These are phyloP conservation scores for Hypoxylon subgilvum DNA, from an alignment of 495 filamentous ascomycete genomes.

Conservation along the genomic window DNA sequence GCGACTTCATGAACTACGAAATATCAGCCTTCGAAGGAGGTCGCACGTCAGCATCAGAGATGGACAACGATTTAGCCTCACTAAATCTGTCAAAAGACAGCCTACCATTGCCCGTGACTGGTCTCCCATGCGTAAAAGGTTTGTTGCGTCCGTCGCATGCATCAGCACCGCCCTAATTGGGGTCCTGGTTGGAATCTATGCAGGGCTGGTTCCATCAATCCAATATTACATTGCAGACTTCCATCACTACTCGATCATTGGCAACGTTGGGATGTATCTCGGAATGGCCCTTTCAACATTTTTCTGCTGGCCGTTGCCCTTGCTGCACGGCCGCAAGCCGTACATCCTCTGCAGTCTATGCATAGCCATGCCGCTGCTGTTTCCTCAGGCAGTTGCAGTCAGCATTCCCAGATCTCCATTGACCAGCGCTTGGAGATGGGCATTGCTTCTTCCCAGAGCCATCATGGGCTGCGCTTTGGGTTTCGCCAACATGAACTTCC, in stretches of 20 bases:
- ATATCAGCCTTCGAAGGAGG: slow-evolving; percentile 46
- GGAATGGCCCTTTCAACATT: slow-evolving; percentile 71
- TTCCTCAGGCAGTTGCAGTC: slow-evolving; percentile 73
- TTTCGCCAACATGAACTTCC: slow-evolving; percentile 77
- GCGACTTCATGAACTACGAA: slow-evolving; percentile 33
- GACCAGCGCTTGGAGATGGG: slow-evolving; percentile 60
- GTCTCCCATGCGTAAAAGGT: slow-evolving; percentile 67
- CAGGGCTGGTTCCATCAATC: slow-evolving; percentile 75
- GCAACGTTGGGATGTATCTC: slow-evolving; percentile 73
- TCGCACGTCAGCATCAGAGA: slow-evolving; percentile 51
- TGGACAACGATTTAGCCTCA: slow-evolving; percentile 58
- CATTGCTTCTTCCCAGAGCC: slow-evolving; percentile 65
- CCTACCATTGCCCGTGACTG: slow-evolving; percentile 67
- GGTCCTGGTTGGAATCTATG: slow-evolving; percentile 73
- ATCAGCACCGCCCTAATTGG: slow-evolving; percentile 71
- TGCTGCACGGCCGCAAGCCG: slow-evolving; percentile 78
- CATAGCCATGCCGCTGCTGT: slow-evolving; percentile 72
- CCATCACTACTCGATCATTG: slow-evolving; percentile 68
- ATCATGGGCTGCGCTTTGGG: slow-evolving; percentile 71
- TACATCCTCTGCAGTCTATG: slow-evolving; percentile 70
- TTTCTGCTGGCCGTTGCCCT: slow-evolving; percentile 73
- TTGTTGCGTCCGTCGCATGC: slow-evolving; percentile 71
- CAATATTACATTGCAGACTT: slow-evolving; percentile 73
- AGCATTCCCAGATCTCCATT: slow-evolving; percentile 60
- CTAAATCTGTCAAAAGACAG: slow-evolving; percentile 57